phyloP scores from a whole-genome alignment of 768 basidiomycete species.

The Lepiota brunneoincarnata region DNA sequence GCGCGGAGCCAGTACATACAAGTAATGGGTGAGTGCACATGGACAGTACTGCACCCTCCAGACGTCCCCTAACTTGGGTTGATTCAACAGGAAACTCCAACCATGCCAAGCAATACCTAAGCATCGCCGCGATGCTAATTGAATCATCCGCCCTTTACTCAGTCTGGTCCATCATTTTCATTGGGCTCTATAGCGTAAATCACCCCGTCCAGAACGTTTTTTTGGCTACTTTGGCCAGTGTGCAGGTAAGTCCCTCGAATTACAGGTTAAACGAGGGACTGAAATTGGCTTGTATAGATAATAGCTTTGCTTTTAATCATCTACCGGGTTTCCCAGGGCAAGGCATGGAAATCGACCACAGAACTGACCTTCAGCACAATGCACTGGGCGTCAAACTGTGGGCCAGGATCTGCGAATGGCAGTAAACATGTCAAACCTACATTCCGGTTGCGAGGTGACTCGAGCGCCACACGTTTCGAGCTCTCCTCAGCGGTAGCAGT shows the following conservation, averaged over 20 bases:
- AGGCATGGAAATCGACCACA: background rate
- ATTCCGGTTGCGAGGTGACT: background rate
- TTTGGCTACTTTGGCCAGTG: constrained; percentile 8
- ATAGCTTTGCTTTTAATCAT: constrained; percentile 12
- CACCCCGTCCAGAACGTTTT: constrained; percentile 12
- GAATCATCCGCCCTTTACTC: constrained; percentile 14
- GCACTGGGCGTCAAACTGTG: background rate
- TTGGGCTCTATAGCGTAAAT: constrained; percentile 12
- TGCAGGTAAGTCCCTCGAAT: constrained; percentile 4
- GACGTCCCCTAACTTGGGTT: background rate
- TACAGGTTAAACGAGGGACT: too few relatives aligned
- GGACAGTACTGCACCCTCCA: too few relatives aligned
- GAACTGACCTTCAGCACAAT: background rate
- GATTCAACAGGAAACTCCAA: constrained; percentile 12
- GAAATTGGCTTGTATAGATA: background rate
- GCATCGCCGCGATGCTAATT: constrained; percentile 12
- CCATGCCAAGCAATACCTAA: constrained; percentile 9
- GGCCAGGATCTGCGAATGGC: background rate
- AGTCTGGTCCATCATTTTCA: constrained; percentile 13
- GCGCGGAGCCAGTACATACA: constrained; percentile 4
- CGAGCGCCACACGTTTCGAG: background rate
- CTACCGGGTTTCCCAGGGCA: background rate
- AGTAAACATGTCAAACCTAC: background rate
- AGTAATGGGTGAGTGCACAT: background rate
- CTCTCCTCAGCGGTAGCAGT: background rate